Percentiles rank a stretch among this genome's conserved stretches.
Conservation (phyloP, 2,329 filamentous ascomycete genomes). For the Trichophyton verrucosum region DNA sequence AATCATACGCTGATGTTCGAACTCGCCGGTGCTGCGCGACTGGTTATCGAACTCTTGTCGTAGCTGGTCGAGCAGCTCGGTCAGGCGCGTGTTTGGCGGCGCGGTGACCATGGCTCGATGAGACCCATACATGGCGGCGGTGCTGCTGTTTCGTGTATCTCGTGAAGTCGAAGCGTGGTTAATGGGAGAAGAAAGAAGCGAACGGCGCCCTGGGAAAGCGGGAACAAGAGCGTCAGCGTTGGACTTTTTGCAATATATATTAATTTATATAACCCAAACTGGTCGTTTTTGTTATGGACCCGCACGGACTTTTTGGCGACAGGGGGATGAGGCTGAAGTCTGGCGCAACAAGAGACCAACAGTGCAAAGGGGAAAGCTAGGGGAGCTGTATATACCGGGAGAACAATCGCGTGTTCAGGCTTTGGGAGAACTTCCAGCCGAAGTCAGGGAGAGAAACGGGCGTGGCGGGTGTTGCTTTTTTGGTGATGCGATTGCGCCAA, state of each 20-base stretch:
- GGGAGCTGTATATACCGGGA: neutral
- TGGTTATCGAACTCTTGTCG: conserved; percentile 83
- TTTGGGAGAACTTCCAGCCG: neutral
- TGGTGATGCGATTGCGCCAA: neutral
- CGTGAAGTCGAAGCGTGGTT: neutral
- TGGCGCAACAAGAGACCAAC: neutral
- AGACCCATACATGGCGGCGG: conserved; percentile 61
- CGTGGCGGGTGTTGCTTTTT: neutral
- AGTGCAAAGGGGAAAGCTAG: neutral
- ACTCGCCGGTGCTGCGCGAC: conserved; percentile 67
- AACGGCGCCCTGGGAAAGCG: neutral
- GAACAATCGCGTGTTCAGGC: neutral
- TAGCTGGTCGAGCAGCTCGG: conserved; percentile 83
- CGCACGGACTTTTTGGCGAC: neutral
- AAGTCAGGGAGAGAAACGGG: neutral
- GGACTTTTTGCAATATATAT: neutral
- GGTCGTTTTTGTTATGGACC: neutral
- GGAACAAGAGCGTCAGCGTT: neutral
- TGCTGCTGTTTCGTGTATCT: neutral
- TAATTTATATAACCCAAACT: neutral
- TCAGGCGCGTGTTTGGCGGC: conserved; percentile 58
- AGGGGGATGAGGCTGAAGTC: neutral
- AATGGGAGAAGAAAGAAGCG: neutral
- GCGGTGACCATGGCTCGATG: conserved; percentile 70
- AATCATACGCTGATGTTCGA: conserved; percentile 83